Evolutionary conservation across 2,329 filamentous ascomycete species (phyloP), one percentile per base, ranked within the genome.

Genomic region (Calonectria montana): DNA sequence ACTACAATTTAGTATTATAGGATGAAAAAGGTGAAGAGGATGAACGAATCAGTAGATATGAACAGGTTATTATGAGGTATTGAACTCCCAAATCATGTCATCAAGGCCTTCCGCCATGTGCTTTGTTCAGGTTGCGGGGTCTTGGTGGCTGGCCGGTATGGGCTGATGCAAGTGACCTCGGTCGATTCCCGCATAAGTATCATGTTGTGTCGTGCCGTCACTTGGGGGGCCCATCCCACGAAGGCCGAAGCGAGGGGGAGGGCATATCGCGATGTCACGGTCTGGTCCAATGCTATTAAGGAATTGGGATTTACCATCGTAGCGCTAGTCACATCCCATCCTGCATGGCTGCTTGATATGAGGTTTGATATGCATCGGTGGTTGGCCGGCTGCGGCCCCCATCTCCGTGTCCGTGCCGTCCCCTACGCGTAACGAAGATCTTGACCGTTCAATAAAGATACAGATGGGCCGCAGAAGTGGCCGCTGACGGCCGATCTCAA

Each of bases 101-200:
- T 63, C 35, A 55, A 35, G 31, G 8, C 35, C 59, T 50, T 43
- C 25, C 35, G 21, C 59, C 59, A 65, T 65, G 31, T 41, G 29
- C 10, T 35, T 21, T 39, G 37, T 45, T 39, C 23, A 29, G 67
- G 59, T 62, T 65, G 76, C 74, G 72, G 76, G 75, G 76, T 50
- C 50, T 39, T 72, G 62, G 73, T 75, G 75, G 75, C 71, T 76
- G 76, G 67, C 50, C 69, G 61, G 64, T 65, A 75, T 78, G 75
- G 76, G 59, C 72, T 76, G 72, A 78, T 78, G 73, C 53, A 65
- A 78, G 72, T 69, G 67, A 50, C 63, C 73, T 65, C 67, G 69
- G 66, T 65, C 67, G 72, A 74, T 71, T 50, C 57, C 61, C 65
- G 67, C 55, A 74, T 70, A 23, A 53, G 53, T 70, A 71, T 57